phyloP scores from a whole-genome alignment of 106 monocot species.

The Iris macrosiphon region DNA sequence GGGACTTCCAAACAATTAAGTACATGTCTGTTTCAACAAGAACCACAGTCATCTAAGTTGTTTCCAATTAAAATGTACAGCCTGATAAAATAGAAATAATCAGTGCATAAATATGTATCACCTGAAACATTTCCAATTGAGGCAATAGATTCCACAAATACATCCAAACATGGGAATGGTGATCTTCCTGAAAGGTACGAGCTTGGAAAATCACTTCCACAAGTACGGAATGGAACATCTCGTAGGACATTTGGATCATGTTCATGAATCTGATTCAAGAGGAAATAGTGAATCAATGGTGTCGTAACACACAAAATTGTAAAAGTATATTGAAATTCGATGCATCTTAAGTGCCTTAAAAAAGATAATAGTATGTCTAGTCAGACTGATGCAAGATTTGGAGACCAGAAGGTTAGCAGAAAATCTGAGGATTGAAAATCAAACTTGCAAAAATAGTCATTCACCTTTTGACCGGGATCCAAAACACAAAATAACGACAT shows the following conservation, averaged over 20 bases:
- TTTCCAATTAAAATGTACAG: neutral
- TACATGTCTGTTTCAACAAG: no score
- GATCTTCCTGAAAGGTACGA: slow-evolving; percentile 60
- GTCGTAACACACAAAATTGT: no score
- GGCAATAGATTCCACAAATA: slow-evolving; percentile 82
- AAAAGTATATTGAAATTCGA: neutral
- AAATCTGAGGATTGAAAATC: no score
- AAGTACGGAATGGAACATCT: slow-evolving; percentile 7
- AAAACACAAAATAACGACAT: no score
- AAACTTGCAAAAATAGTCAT: no score
- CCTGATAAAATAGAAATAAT: slow-evolving; percentile 1
- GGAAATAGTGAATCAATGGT: slow-evolving; percentile 2
- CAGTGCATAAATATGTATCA: slow-evolving; percentile 3
- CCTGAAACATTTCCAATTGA: slow-evolving; percentile 70
- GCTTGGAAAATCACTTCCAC: slow-evolving; percentile 19
- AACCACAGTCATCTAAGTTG: neutral
- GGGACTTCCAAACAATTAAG: no score
- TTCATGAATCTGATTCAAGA: slow-evolving; percentile 37
- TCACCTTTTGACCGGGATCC: no score
- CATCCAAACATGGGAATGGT: slow-evolving; percentile 91
- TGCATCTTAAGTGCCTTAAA: no score
- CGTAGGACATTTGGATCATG: slow-evolving; percentile 2
- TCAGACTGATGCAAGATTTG: no score
- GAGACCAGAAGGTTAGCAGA: no score
- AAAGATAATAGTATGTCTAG: no score